Evolutionary conservation across 192 early-diverging fungal species (phyloP).

Genomic region (Mortierella hygrophila): DNA sequence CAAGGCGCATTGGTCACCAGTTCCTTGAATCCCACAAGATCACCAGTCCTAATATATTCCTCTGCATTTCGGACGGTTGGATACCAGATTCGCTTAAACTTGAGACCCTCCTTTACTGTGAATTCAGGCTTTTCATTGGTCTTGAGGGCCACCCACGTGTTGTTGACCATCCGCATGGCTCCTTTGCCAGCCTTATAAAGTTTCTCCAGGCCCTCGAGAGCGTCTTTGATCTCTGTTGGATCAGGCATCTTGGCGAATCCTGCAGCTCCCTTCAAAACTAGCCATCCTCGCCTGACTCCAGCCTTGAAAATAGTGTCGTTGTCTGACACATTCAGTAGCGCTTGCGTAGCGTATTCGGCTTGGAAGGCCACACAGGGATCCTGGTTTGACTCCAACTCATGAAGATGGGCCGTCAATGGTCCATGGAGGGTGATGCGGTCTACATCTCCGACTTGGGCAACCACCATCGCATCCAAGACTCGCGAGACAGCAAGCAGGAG

Average conservation of each 20-base stretch:
- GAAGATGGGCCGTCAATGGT: background rate
- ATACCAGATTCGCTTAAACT: constrained; percentile 10
- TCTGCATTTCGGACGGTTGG: constrained; percentile 12
- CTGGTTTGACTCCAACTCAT: constrained; percentile 1
- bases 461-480: constrained; percentile 14
- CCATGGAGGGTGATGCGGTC: constrained; percentile 5
- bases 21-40: no score
- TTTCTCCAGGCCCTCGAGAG: background rate
- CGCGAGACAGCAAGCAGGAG: background rate
- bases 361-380: constrained; percentile 12
- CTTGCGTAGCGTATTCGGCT: constrained; percentile 10
- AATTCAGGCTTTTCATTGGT: background rate
- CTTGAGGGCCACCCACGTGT: background rate
- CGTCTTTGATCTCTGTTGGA: background rate
- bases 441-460: background rate
- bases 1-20: no score
- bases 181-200: constrained; percentile 12
- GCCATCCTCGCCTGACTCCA: background rate
- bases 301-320: constrained; percentile 8
- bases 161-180: background rate
- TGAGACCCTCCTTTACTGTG: constrained; percentile 7
- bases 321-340: constrained; percentile 11
- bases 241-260: constrained; percentile 2
- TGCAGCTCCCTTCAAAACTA: background rate
- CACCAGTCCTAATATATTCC: no score